Evolutionary conservation across 768 basidiomycete genomes (phyloP), one percentile per base, ranked within the genome.

Genomic region (Tricholoma sp.): DNA sequence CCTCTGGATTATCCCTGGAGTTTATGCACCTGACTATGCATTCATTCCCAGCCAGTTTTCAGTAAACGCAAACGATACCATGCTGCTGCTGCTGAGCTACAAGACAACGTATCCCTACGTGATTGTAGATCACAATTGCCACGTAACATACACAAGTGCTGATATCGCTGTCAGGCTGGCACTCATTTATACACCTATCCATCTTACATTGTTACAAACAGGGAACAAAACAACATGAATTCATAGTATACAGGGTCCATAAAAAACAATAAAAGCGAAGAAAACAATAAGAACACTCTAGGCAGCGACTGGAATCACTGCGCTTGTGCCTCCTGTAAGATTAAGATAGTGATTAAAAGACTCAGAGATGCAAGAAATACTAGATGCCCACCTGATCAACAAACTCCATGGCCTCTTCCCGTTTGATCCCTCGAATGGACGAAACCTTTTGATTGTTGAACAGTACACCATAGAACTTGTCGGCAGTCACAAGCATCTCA

Each of bases 391-490:
- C 88, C 80, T 89, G 88, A 66, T 98, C 96, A 24, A 98, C 91
- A 71, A 98, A 98, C 65, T 94, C 88, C 80, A 87, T 86, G 4
- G 95, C 95, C 63, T 97, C 90, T 62, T 95, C 94, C 45, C 88
- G 81, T 63, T 85, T 89, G 71, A 98, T 98, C 35, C 83, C 79
- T 34, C 87, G 80, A 46, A 98, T 94, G 0, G 89, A 89, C 55
- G 90, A 93, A 57, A 98, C 88, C 69, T 98, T 98, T 67, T 96
- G 91, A 64, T 89, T 92, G 71, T 96, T 93, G 76, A 97, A 98
- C 58, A 96, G 74, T 9, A 98, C 97, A 12, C 97, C 97, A 60
- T 98, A 98, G 70, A 96, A 98, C 67, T 96, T 94, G 71, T 98
- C 95, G 0, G 95, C 94, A 0, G 90, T 89, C 2, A 91, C 89